phyloP scores from a whole-genome alignment of 78 protist species.

The Protostelium mycophagum region DNA sequence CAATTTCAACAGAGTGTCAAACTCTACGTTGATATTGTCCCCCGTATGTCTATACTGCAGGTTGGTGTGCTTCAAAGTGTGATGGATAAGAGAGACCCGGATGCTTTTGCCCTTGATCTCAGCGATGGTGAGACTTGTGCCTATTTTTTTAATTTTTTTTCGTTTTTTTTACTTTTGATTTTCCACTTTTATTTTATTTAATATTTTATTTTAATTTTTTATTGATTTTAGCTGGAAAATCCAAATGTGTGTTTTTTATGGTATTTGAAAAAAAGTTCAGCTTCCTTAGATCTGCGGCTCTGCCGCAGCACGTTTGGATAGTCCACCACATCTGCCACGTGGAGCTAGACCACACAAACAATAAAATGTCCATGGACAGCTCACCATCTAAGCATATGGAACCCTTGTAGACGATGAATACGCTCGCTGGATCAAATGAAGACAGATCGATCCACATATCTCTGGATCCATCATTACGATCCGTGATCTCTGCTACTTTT shows the following conservation, averaged over 20 bases:
- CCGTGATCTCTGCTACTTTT: not conserved
- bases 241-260: too few relatives aligned
- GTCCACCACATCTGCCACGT: too few relatives aligned
- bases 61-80: constrained; percentile 11
- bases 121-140: constrained; percentile 20
- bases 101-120: constrained; percentile 11
- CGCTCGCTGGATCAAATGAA: not conserved
- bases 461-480: constrained; percentile 10
- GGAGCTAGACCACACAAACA: not conserved
- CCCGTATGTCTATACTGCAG: not conserved
- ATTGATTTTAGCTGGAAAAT: too few relatives aligned
- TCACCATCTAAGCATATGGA: constrained; percentile 18
- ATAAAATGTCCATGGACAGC: not conserved
- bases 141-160: not conserved
- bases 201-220: too few relatives aligned
- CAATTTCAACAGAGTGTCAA: not conserved
- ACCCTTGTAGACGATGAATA: constrained; percentile 12
- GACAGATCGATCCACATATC: not conserved
- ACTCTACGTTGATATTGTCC: constrained; percentile 29
- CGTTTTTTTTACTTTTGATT: too few relatives aligned
- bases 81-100: constrained; percentile 27
- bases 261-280: too few relatives aligned
- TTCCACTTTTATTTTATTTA: too few relatives aligned
- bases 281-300: too few relatives aligned
- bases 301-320: too few relatives aligned